Conservation (phyloP, 805 yeast genomes). For the Kodamaea restingae region DNA sequence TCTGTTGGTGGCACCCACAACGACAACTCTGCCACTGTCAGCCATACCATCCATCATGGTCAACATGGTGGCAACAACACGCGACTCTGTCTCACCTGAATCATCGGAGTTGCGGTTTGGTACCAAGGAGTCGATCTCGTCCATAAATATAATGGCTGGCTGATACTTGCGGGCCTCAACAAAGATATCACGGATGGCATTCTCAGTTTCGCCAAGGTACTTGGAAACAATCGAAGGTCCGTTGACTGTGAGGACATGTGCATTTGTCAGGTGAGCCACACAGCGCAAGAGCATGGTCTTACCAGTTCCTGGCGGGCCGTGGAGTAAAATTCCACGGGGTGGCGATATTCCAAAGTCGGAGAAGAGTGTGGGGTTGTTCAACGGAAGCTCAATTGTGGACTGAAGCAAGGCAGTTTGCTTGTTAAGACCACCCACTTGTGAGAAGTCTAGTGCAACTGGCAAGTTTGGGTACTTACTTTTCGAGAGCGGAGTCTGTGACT, state of each 20-base stretch:
- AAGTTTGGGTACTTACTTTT: conserved; percentile 38
- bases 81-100: conserved; percentile 81
- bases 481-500: conserved; percentile 8
- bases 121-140: conserved; percentile 89
- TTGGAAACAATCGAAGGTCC: conserved; percentile 92
- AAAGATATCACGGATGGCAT: conserved; percentile 74
- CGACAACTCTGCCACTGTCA: conserved; percentile 59
- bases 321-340: conserved; percentile 87
- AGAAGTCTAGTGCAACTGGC: conserved; percentile 44
- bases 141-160: conserved; percentile 85
- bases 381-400: conserved; percentile 73
- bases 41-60: conserved; percentile 80
- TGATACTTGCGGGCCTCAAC: conserved; percentile 81
- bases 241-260: conserved; percentile 80
- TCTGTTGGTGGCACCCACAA: conserved; percentile 71
- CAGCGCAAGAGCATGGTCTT: conserved; percentile 84
- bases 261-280: conserved; percentile 71
- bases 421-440: conserved; percentile 72
- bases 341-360: conserved; percentile 85
- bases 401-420: conserved; percentile 58
- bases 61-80: conserved; percentile 85
- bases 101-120: conserved; percentile 84
- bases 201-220: conserved; percentile 92
- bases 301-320: conserved; percentile 98
- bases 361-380: conserved; percentile 72